Base-by-base conservation (phyloP, 2,329 filamentous ascomycete genomes). In the Nannizzia gypsea region DNA sequence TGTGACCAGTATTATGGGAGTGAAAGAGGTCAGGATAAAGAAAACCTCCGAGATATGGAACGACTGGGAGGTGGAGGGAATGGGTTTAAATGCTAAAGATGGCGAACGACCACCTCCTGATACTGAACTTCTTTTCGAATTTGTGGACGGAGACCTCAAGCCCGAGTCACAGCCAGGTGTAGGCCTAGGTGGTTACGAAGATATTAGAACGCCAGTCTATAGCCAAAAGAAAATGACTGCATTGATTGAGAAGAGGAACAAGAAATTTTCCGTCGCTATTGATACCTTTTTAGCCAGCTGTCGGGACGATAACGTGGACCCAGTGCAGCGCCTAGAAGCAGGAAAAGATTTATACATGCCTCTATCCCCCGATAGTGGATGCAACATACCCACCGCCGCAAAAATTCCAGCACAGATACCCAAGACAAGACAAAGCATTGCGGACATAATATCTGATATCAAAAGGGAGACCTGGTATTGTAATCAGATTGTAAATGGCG, bases 211-310 rank as follows among this genome's bases (percentile, higher is more conserved):
- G 84, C 93, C 92, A 0, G 88, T 95, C 6, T 96, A 85, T 75
- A 90, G 89, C 64, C 91, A 96, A 73, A 91, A 91, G 72, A 90
- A 96, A 73, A 90, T 97, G 87, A 85, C 88, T 69, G 82, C 80
- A 58, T 72, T 96, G 65, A 96, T 99, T 66, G 90, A 92, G 73
- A 93, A 92, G 74, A 81, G 93, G 55, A 96, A 96, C 67, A 77
- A 77, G 58, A 93, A 91, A 69, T 97, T 97, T 68, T 78, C 78
- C 0, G 86, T 83, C 61, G 89, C 91, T 0, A 80, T 95, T 61
- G 87, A 88, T 71, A 73, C 71, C 0, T 97, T 95, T 67, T 73
- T 99, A 61, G 88, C 88, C 63, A 79, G 82, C 44, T 96, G 90
- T 69, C 78, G 79, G 0, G 80, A 81, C 42, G 79, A 86, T 20